phyloP scores from a whole-genome alignment of 2,329 filamentous ascomycete genomes.

The Colletotrichum tofieldiae region DNA sequence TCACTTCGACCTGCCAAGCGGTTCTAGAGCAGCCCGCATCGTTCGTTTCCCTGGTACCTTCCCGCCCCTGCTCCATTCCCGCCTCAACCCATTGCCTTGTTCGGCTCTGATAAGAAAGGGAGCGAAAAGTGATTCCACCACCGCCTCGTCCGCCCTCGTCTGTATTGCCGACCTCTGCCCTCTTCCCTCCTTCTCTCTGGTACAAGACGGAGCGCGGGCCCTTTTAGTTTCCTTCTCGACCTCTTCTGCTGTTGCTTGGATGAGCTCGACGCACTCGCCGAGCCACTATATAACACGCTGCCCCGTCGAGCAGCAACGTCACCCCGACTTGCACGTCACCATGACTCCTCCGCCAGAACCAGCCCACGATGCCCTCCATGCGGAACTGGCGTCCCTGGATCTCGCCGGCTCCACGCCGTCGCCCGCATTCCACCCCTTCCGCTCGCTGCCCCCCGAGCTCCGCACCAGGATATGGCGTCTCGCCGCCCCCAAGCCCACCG shows the following conservation, averaged over 20 bases:
- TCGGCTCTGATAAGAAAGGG: background rate
- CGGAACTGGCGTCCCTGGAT: background rate
- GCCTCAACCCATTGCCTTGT: background rate
- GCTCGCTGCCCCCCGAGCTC: slow-evolving; percentile 18
- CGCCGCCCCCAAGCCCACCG: slow-evolving; percentile 8
- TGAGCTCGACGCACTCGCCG: background rate
- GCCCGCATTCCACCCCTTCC: slow-evolving; percentile 27
- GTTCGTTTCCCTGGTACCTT: slow-evolving; percentile 8
- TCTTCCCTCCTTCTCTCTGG: background rate
- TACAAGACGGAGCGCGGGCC: background rate
- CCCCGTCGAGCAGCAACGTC: too few relatives aligned
- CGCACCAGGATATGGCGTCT: slow-evolving; percentile 26
- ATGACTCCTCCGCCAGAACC: background rate
- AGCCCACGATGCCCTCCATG: background rate
- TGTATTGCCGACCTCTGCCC: background rate
- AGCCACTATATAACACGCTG: background rate
- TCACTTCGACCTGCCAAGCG: background rate
- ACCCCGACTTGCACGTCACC: background rate
- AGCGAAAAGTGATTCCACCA: background rate
- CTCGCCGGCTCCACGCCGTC: background rate
- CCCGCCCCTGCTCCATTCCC: background rate
- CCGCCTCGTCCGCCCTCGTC: background rate
- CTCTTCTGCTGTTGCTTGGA: background rate
- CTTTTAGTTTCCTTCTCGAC: background rate
- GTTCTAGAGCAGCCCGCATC: background rate